Percentiles rank a stretch among this genome's conserved stretches.
These are phyloP conservation scores for Haematococcus lacustris DNA, from an alignment of 139 green algal species.

Conservation along the genomic window DNA sequence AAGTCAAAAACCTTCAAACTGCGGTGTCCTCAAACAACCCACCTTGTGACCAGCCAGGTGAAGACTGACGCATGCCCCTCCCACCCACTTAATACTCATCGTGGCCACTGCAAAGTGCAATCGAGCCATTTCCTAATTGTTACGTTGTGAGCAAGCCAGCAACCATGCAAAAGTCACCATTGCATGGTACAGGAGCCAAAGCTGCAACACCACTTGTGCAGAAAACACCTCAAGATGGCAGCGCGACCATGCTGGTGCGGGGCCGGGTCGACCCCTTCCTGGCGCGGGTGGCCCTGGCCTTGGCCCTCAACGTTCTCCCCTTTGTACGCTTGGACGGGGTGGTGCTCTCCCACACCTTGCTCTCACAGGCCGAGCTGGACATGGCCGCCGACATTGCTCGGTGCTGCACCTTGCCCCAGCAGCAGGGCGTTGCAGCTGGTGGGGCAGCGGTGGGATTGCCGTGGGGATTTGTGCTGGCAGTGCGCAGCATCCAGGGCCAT, in stretches of 20 bases:
- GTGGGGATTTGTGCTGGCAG: no score
- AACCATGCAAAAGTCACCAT: neutral
- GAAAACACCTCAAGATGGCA: conserved; percentile 56
- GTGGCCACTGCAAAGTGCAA: neutral
- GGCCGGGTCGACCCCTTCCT: conserved; percentile 31
- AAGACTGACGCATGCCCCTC: neutral
- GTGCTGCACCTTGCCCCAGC: no score
- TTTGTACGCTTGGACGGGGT: conserved; percentile 8
- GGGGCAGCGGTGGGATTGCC: no score
- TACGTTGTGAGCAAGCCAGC: neutral
- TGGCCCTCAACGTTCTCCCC: conserved; percentile 23
- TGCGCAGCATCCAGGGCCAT: no score
- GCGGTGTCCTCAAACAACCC: no score
- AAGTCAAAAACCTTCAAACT: no score
- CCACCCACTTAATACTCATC: neutral
- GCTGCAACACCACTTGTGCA: conserved; percentile 21
- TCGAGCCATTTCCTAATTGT: no score
- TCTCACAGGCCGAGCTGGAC: no score
- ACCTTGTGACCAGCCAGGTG: no score
- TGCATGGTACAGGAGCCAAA: neutral
- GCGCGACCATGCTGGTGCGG: conserved; percentile 26
- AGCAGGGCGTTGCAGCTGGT: no score
- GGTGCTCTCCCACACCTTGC: neutral
- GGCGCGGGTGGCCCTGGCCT: conserved; percentile 28
- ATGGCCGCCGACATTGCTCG: no score